phyloP scores from a whole-genome alignment of 192 early-diverging fungal species.

The Geosiphon pyriformis region DNA sequence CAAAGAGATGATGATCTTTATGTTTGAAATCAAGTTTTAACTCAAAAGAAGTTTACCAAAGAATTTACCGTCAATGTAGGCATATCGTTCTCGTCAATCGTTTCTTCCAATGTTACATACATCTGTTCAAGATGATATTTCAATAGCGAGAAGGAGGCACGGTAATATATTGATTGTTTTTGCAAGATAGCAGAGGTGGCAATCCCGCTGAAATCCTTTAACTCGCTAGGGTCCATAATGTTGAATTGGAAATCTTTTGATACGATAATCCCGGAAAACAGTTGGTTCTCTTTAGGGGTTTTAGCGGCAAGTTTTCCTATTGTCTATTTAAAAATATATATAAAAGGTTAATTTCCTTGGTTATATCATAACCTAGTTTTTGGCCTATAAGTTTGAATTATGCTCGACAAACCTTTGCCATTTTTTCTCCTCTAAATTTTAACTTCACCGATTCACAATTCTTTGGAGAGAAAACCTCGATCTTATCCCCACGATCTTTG shows the following conservation, averaged over 20 bases:
- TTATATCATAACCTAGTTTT: too few species aligned
- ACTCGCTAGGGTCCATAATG: conserved; percentile 74
- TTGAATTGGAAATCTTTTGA: conserved; percentile 86
- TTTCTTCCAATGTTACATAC: conserved; percentile 73
- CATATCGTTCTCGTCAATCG: conserved; percentile 31
- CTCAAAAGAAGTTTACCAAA: neutral
- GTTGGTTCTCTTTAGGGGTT: conserved; percentile 62
- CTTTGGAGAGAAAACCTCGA: conserved; percentile 82
- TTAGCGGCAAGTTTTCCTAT: conserved; percentile 80
- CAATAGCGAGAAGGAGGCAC: conserved; percentile 72
- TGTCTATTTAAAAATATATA: conserved; percentile 37
- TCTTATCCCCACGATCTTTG: conserved; percentile 66
- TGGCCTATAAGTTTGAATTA: too few species aligned
- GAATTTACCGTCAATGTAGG: conserved; percentile 32
- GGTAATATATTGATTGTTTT: conserved; percentile 67
- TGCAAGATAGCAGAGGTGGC: conserved; percentile 72
- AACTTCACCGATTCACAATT: conserved; percentile 87
- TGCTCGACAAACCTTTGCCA: conserved; percentile 76
- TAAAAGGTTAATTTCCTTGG: too few species aligned
- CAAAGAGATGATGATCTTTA: conserved; percentile 4
- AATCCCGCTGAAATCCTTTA: conserved; percentile 80
- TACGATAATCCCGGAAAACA: conserved; percentile 76
- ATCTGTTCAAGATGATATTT: conserved; percentile 90
- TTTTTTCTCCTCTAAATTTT: conserved; percentile 92
- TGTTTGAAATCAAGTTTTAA: neutral